Conservation (phyloP, 1,284 basidiomycete genomes). For the Phellopilus nigrolimitatus region DNA sequence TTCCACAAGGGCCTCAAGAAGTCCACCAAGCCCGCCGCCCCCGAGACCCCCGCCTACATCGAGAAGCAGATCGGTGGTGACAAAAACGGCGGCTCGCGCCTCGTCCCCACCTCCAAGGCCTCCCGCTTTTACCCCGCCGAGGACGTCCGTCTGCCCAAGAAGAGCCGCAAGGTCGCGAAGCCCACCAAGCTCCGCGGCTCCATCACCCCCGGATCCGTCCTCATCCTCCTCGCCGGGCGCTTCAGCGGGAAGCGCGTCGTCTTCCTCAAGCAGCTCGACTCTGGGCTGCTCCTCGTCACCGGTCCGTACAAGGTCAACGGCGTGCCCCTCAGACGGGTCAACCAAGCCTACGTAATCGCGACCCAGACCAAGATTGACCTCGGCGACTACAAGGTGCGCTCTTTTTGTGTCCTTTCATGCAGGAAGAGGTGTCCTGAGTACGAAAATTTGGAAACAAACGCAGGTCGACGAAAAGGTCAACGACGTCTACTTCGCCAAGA, state of each 20-base stretch:
- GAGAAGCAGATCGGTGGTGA: slow-evolving; percentile 86
- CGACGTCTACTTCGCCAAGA: slow-evolving; percentile 94
- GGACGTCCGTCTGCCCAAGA: slow-evolving; percentile 88
- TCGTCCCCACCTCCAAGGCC: slow-evolving; percentile 83
- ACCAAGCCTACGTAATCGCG: slow-evolving; percentile 99
- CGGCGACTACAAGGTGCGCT: slow-evolving; percentile 65
- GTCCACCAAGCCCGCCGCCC: slow-evolving; percentile 57
- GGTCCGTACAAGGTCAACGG: slow-evolving; percentile 99
- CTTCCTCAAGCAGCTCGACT: slow-evolving; percentile 94
- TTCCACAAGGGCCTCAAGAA: slow-evolving; percentile 80
- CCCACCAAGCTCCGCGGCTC: slow-evolving; percentile 76
- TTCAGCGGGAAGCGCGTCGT: slow-evolving; percentile 99
- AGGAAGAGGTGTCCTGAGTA: no score
- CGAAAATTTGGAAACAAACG: no score
- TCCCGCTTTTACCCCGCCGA: slow-evolving; percentile 97
- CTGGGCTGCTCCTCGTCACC: slow-evolving; percentile 92
- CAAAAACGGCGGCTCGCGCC: slow-evolving; percentile 89
- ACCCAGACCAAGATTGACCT: slow-evolving; percentile 96
- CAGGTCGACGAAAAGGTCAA: slow-evolving; percentile 87
- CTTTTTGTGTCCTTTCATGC: no score
- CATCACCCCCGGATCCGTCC: slow-evolving; percentile 92
- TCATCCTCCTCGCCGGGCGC: slow-evolving; percentile 96
- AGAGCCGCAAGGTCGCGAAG: slow-evolving; percentile 83
- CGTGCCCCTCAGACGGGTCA: slow-evolving; percentile 96
- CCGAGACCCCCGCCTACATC: slow-evolving; percentile 56